Evolutionary conservation across 805 yeast species (phyloP).

Genomic region (Schwanniomyces yamadae): DNA sequence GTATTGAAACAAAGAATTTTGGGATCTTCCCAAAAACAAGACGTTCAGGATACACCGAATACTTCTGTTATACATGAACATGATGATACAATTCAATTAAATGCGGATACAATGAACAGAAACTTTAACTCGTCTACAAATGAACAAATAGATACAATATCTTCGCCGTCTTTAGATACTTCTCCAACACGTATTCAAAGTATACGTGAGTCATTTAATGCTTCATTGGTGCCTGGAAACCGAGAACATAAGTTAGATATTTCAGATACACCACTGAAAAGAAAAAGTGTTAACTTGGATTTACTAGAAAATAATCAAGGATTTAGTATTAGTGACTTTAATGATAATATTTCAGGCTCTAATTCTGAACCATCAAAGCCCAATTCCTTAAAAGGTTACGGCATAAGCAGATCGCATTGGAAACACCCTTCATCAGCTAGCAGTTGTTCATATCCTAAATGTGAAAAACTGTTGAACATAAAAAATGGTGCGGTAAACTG

Average conservation of each 20-base stretch:
- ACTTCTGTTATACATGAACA: too few species aligned
- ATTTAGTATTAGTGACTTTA: constrained; percentile 30
- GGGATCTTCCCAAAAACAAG: too few species aligned
- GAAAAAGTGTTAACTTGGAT: constrained; percentile 46
- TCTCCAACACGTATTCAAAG: neutral
- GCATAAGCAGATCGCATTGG: constrained; percentile 57
- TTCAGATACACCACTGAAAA: constrained; percentile 14
- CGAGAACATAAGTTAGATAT: neutral
- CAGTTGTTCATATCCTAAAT: constrained; percentile 40
- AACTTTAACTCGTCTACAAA: too few species aligned
- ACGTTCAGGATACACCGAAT: too few species aligned
- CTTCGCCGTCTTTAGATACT: too few species aligned
- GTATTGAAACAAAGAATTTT: too few species aligned
- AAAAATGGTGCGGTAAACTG: constrained; percentile 67
- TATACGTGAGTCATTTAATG: neutral
- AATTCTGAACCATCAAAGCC: neutral
- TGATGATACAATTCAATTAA: too few species aligned
- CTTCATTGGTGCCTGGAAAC: too few species aligned
- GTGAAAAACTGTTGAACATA: constrained; percentile 44
- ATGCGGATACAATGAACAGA: too few species aligned
- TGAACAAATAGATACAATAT: too few species aligned
- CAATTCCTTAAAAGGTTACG: neutral
- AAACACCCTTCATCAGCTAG: constrained; percentile 40
- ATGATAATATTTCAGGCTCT: neutral
- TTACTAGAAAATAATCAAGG: constrained; percentile 45